phyloP scores from a whole-genome alignment of 768 basidiomycete genomes.

The Hericium erinaceus region DNA sequence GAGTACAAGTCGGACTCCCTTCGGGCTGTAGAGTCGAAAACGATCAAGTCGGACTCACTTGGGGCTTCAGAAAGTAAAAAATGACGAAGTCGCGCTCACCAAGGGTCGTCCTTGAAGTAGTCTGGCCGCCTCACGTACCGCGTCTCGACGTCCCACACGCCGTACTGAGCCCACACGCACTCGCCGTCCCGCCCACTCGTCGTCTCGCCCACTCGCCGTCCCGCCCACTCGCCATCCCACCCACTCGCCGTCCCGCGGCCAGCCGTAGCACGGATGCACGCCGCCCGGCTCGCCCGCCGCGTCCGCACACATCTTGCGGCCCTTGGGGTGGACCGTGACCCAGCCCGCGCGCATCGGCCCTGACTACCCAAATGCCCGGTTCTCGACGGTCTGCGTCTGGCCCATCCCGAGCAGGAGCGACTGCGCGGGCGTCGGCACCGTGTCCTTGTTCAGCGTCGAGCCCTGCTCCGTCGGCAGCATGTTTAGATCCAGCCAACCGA shows the following conservation, averaged over 20 bases:
- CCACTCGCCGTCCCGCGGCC: no score
- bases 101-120: conserved; percentile 48
- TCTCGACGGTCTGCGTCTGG: conserved; percentile 66
- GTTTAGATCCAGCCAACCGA: conserved; percentile 61
- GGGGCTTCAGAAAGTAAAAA: no score
- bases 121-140: conserved; percentile 58
- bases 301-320: conserved; percentile 68
- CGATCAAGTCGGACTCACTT: no score
- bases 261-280: conserved; percentile 67
- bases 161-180: conserved; percentile 83
- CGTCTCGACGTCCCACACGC: conserved; percentile 76
- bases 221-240: no score
- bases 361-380: conserved; percentile 69
- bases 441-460: conserved; percentile 75
- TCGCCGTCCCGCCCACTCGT: conserved; percentile 38
- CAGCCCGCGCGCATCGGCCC: conserved; percentile 69
- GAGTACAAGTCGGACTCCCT: no score
- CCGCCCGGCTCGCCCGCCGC: conserved; percentile 40
- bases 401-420: conserved; percentile 87
- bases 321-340: conserved; percentile 81
- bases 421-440: conserved; percentile 79
- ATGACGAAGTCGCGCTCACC: no score
- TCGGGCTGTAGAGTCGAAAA: no score
- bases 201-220: conserved; percentile 46
- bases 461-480: conserved; percentile 57